Base-by-base conservation (phyloP, 164 flowering plant species). In the Macadamia integrifolia region DNA sequence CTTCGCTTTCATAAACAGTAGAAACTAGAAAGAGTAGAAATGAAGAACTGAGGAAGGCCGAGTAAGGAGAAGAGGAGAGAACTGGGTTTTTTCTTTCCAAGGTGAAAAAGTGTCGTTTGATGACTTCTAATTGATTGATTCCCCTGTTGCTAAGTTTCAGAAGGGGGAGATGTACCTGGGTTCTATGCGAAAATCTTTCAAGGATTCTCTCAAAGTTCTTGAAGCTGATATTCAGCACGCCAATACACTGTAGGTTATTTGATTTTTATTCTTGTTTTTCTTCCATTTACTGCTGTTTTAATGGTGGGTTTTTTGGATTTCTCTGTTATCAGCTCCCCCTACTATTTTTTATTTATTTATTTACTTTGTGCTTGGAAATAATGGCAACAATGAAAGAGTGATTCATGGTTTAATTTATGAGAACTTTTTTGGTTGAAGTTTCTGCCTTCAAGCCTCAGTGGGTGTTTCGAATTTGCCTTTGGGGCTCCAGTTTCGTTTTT, bases 161-260 rank as follows among this genome's bases (percentile, higher is more conserved):
- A 62, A 42, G 52, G 62, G 62, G 65, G 76, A 71, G 76, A 85
- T 84, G 87, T 77, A 76, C 68, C 62, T 76, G 31, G 78, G 69
- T 58, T 61, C 86, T 59, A 84, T 85, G 93, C 76, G 91, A 69
- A 89, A 83, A 72, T 84, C 90, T 7, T 89, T 87, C 81, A 89
- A 89, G 85, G 94, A 89, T 71, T 89, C 94, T 49, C 73, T 89
- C 32, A 89, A 89, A 76, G 81, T 77, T 50, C 88, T 89, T 6
- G 91, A 89, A 82, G 94, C 94, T 15, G 94, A 89, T 79, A 87
- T 89, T 66, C 94, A 87, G 77, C 91, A 87, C 59, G 94, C 94
- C 23, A 89, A 89, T 70, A 89, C 91, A 61, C 82, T 88, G 94
- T 88, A 80, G 75, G 86, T 74, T 28, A 43, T 66, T 14, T 57